Percentiles rank a stretch among this genome's conserved stretches.
phyloP scores from a whole-genome alignment of 768 basidiomycete genomes.

The Boletus eberwhitei region DNA sequence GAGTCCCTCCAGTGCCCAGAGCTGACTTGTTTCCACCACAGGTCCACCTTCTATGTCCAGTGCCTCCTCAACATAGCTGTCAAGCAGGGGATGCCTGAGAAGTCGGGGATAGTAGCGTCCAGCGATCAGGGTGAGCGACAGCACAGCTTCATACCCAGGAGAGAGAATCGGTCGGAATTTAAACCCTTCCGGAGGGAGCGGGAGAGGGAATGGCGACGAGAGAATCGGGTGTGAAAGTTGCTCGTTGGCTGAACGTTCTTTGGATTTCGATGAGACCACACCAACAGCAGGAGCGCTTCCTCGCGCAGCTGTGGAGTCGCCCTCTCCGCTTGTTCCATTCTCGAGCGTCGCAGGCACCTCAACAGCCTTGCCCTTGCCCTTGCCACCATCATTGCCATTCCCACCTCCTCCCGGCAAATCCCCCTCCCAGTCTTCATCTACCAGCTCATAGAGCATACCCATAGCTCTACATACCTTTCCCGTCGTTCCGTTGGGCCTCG shows the following conservation, averaged over 20 bases:
- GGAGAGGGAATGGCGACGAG: conserved; percentile 42
- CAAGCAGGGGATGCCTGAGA: conserved; percentile 60
- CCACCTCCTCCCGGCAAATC: conserved; percentile 27
- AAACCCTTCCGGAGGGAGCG: conserved; percentile 63
- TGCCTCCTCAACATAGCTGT: conserved; percentile 38
- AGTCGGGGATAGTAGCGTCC: conserved; percentile 81
- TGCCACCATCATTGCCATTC: conserved; percentile 13
- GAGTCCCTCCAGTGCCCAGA: conserved; percentile 74
- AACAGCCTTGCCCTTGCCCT: conserved; percentile 33
- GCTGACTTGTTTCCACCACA: conserved; percentile 43
- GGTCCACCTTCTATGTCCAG: conserved; percentile 36
- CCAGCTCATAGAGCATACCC: conserved; percentile 77
- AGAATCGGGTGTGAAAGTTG: conserved; percentile 38
- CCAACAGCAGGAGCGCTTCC: conserved; percentile 19
- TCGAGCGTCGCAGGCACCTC: conserved; percentile 15
- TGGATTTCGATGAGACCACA: conserved; percentile 10
- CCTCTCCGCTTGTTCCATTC: conserved; percentile 5
- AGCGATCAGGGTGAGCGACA: conserved; percentile 68
- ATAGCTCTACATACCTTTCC: conserved; percentile 62
- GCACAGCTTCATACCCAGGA: conserved; percentile 57
- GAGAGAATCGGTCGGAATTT: conserved; percentile 65
- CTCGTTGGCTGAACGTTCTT: conserved; percentile 22
- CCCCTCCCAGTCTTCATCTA: conserved; percentile 65
- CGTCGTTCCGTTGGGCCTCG: conserved; percentile 37
- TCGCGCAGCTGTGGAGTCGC: conserved; percentile 6